Conservation (phyloP, 129 eudicot genomes). For the Chrysanthemum seticuspe region DNA sequence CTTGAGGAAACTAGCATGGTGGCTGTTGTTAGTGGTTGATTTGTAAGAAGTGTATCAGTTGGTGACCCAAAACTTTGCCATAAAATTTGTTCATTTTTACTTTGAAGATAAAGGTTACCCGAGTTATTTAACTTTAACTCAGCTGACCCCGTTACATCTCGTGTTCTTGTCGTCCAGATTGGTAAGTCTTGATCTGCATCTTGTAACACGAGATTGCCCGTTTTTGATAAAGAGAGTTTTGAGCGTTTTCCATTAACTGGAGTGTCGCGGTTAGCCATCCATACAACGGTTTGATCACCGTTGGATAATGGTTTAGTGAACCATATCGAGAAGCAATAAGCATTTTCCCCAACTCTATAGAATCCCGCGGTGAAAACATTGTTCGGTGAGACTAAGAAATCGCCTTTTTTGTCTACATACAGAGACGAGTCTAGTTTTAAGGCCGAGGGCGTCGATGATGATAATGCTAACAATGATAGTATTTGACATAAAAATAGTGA, state of each 20-base stretch:
- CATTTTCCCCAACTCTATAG: conserved; percentile 35
- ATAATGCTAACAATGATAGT: conserved; percentile 14
- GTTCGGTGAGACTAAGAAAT: conserved; percentile 34
- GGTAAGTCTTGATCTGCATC: conserved; percentile 38
- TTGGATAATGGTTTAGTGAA: conserved; percentile 31
- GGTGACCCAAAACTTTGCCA: conserved; percentile 66
- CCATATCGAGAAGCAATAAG: conserved; percentile 50
- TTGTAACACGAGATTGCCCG: conserved; percentile 39
- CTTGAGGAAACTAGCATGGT: conserved; percentile 37
- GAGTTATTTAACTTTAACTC: conserved; percentile 23
- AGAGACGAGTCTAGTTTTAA: conserved; percentile 35
- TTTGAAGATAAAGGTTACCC: conserved; percentile 44
- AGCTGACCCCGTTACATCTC: not conserved
- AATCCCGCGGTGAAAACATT: conserved; percentile 47
- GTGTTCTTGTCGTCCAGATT: conserved; percentile 39
- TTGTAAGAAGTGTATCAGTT: conserved; percentile 54
- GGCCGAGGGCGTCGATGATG: conserved; percentile 24
- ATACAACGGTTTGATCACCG: conserved; percentile 31
- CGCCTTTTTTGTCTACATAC: conserved; percentile 10
- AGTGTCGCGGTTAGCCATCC: conserved; percentile 59
- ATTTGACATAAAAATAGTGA: not conserved
- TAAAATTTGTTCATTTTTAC: conserved; percentile 14
- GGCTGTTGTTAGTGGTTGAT: conserved; percentile 35
- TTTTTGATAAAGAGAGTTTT: conserved; percentile 23
- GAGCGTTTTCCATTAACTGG: conserved; percentile 51